Evolutionary conservation across 257 asterid species (phyloP).

Genomic region (Petunia secreta): DNA sequence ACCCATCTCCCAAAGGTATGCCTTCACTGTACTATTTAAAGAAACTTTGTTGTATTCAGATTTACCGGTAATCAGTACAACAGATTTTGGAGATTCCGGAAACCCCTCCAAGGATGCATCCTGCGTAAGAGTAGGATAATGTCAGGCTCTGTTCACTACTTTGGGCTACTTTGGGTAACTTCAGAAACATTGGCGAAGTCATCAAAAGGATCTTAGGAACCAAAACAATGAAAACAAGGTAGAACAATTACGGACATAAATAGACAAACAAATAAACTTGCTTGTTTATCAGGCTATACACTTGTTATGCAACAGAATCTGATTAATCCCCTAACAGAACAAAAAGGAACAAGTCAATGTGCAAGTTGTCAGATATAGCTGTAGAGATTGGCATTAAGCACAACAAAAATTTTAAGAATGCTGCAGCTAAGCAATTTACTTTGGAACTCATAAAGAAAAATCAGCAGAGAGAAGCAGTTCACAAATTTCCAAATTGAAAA

Average conservation of each 20-base stretch:
- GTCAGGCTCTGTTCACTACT: slow-evolving; percentile 23
- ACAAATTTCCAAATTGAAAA: slow-evolving; percentile 12
- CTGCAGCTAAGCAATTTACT: slow-evolving; percentile 1
- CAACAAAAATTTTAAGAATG: slow-evolving; percentile 17
- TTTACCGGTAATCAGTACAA: slow-evolving; percentile 82
- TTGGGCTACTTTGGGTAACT: slow-evolving; percentile 16
- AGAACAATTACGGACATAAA: neutral
- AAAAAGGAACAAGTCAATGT: neutral
- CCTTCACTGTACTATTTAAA: slow-evolving; percentile 74
- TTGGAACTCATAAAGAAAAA: neutral
- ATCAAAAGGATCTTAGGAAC: slow-evolving; percentile 14
- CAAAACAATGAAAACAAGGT: slow-evolving; percentile 3
- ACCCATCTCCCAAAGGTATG: slow-evolving; percentile 97
- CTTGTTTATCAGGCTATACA: neutral
- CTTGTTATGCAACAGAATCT: neutral
- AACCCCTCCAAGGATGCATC: slow-evolving; percentile 96
- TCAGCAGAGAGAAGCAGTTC: slow-evolving; percentile 15
- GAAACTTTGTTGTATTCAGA: slow-evolving; percentile 84
- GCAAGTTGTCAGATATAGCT: slow-evolving; percentile 10
- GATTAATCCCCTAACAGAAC: neutral
- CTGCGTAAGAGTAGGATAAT: slow-evolving; percentile 43
- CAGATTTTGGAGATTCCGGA: slow-evolving; percentile 93
- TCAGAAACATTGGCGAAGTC: neutral
- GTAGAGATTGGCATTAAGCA: slow-evolving; percentile 12
- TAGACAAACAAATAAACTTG: neutral